These are phyloP conservation scores for Verticillium tricorpus DNA, from an alignment of 2,329 filamentous ascomycete species.

Conservation along the genomic window DNA sequence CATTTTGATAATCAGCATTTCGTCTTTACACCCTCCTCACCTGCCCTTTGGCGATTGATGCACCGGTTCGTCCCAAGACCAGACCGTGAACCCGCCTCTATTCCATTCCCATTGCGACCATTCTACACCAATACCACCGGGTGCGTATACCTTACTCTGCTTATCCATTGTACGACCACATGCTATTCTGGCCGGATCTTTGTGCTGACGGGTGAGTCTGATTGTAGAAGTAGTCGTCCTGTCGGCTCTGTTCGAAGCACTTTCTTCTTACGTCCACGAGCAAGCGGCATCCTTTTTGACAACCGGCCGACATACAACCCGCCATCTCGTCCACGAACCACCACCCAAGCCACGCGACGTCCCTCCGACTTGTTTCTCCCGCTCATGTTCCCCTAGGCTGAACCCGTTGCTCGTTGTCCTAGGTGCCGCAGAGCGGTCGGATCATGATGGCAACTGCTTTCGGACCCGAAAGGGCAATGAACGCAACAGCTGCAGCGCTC, in stretches of 20 bases:
- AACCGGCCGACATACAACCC: neutral
- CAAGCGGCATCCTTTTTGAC: neutral
- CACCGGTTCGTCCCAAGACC: neutral
- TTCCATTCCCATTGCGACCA: neutral
- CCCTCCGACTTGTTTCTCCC: neutral
- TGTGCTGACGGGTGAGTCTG: neutral
- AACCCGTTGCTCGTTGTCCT: conserved; percentile 35
- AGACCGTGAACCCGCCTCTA: neutral
- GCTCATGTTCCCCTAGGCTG: conserved; percentile 33
- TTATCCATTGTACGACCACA: neutral
- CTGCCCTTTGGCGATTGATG: neutral
- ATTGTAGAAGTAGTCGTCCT: neutral
- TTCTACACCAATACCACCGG: neutral
- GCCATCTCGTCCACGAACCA: neutral
- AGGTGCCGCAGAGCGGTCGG: conserved; percentile 46
- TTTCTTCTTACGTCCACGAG: neutral
- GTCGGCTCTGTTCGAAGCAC: neutral
- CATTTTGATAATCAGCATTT: neutral
- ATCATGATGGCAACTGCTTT: conserved; percentile 36
- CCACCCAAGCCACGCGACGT: neutral
- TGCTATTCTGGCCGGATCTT: neutral
- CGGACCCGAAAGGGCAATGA: conserved; percentile 29
- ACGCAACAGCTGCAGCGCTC: conserved; percentile 11
- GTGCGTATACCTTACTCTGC: neutral
- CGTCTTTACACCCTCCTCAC: neutral